A percentile compares a stretch with the other conserved stretches of the same genome.
These are phyloP conservation scores for Penicillium argentinense DNA, from an alignment of 495 filamentous ascomycete genomes.

Conservation along the genomic window DNA sequence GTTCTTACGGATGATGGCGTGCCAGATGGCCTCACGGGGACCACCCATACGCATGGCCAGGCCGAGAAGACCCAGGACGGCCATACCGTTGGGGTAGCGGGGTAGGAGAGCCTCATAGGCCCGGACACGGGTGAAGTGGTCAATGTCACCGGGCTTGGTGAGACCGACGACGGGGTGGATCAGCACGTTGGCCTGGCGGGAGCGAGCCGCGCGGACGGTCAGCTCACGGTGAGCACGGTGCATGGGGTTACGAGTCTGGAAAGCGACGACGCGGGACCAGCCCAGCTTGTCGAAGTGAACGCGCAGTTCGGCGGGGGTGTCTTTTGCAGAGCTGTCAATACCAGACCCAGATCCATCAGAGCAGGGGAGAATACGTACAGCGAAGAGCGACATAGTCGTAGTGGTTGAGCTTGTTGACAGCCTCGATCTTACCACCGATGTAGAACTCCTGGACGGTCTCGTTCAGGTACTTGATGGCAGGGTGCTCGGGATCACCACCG, in stretches of 20 bases:
- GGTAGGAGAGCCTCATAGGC: slow-evolving; percentile 97
- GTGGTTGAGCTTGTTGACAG: slow-evolving; percentile 90
- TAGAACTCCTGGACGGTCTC: slow-evolving; percentile 81
- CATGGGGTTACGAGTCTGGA: slow-evolving; percentile 99
- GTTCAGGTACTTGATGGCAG: slow-evolving; percentile 86
- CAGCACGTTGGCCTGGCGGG: slow-evolving; percentile 94
- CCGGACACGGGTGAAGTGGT: slow-evolving; percentile 98
- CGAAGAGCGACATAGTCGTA: slow-evolving; percentile 97
- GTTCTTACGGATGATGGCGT: slow-evolving; percentile 99
- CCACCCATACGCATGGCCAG: slow-evolving; percentile 99
- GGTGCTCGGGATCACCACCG: slow-evolving; percentile 90
- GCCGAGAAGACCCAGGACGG: slow-evolving; percentile 90
- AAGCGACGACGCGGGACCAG: slow-evolving; percentile 94
- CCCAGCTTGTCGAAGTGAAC: slow-evolving; percentile 98
- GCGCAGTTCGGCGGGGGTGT: slow-evolving; percentile 92
- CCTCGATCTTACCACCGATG: slow-evolving; percentile 92
- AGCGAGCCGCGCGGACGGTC: slow-evolving; percentile 93
- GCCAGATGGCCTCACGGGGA: slow-evolving; percentile 98
- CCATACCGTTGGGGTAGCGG: slow-evolving; percentile 99
- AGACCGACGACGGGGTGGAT: slow-evolving; percentile 98
- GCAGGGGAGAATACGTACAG: slow-evolving; percentile 57
- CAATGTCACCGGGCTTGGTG: slow-evolving; percentile 98
- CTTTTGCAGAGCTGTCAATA: slow-evolving; percentile 36
- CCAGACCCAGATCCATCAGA: not conserved
- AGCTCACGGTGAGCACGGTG: slow-evolving; percentile 96